Evolutionary conservation across 1,139 yeast genomes (phyloP).

Genomic region (Candida neerlandica): DNA sequence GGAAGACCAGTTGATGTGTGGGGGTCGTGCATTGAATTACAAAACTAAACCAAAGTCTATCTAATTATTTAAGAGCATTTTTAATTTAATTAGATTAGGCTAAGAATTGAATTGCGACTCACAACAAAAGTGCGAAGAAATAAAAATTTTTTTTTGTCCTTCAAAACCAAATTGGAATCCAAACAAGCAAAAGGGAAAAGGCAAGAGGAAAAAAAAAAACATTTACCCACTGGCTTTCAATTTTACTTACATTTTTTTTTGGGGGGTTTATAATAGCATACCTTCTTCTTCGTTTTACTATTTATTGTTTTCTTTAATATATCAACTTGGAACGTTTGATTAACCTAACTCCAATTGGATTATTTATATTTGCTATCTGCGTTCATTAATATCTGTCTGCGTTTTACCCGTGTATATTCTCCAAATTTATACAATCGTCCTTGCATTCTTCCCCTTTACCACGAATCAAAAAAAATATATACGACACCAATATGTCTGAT

Average conservation of each 20-base stretch:
- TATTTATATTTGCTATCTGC: not conserved
- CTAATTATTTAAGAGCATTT: no score
- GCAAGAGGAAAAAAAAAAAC: not conserved
- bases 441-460: not conserved
- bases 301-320: no score
- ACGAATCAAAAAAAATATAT: not conserved
- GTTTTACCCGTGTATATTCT: not conserved
- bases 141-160: not conserved
- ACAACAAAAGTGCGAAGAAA: not conserved
- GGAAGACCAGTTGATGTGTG: no score
- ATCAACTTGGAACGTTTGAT: no score
- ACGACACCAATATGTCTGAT: conserved; percentile 8
- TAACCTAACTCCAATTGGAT: not conserved
- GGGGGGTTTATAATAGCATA: no score
- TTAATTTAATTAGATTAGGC: no score
- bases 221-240: not conserved
- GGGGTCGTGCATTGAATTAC: no score
- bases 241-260: not conserved
- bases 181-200: not conserved
- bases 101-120: not conserved
- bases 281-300: no score
- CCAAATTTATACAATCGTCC: not conserved
- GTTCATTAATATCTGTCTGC: not conserved
- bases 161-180: not conserved
- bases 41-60: no score